Base-by-base conservation (phyloP, 169 alveolate genomes). In the Eimeria mitis region DNA sequence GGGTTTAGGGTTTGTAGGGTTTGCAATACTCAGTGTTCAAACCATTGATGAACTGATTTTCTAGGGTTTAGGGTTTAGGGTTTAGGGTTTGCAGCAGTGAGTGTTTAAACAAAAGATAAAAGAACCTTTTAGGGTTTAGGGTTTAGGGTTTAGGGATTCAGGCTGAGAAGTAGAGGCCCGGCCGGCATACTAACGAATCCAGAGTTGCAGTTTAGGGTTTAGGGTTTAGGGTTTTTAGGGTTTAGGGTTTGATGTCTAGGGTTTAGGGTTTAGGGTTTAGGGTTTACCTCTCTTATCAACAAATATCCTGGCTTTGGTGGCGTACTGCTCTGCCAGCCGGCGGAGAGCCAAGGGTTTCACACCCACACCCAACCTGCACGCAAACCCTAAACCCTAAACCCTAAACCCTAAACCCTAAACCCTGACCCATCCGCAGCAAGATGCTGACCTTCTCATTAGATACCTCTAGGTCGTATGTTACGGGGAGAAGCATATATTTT, bases 341-440 rank as follows among this genome's bases (percentile, higher is more conserved):
- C 84, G 78, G 44, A 91, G 84, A 23, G 91, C 99, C 73, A 98
- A 83, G 63, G 98, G 97, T 83, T 98, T 98, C 23, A 98, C 97
- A 13, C 99, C 99, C 37, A 98, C 98, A 9, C 99, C 99, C 54
- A 98, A 90, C 78, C 99, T 91, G 85, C 4, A 42, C 31, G 28
- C 70, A 89, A 89, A 59, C 54, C 89, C 31, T 44, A 44, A 78
- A 78, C 63, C 65, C 59, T 42, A 73, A 73, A 73, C 83, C 83
- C 83, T 70, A 70, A 31, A 70, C 44, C 47, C 81, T 70, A 31
- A 70, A 23, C 81, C 81, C 40, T 37, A 70, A n/a, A 70, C 40
- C 40, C 81, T 73, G 34, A 73, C 9, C 81, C 81, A 37, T 70
- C 42, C 7, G 52, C 81, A 31, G 40, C 76, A 25, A 70, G 68